Percentiles rank a stretch among this genome's conserved stretches.
Conservation (phyloP, 495 filamentous ascomycete species). For the Lophiotrema nucula region DNA sequence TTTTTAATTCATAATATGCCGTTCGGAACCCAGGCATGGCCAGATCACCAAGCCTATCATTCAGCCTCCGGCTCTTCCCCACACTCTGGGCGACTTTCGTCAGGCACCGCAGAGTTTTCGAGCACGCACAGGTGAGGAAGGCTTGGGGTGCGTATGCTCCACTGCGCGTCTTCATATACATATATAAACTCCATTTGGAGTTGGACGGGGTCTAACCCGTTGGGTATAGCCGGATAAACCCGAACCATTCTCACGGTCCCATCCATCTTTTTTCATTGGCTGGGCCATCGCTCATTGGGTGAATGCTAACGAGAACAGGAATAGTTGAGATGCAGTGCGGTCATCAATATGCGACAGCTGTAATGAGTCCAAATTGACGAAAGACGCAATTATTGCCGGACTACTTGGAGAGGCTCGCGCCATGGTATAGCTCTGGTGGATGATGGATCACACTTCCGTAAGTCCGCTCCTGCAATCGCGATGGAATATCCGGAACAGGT, state of each 20-base stretch:
- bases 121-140: background rate
- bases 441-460: too few relatives aligned
- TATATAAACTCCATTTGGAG: conserved; percentile 17
- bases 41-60: conserved; percentile 5
- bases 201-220: background rate
- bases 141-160: background rate
- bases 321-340: background rate
- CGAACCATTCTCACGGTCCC: background rate
- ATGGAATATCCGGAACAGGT: too few relatives aligned
- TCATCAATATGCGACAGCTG: conserved; percentile 9
- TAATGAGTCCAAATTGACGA: conserved; percentile 8
- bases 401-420: too few relatives aligned
- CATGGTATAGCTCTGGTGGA: too few relatives aligned
- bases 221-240: conserved; percentile 19
- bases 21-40: background rate
- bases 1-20: too few relatives aligned
- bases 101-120: background rate
- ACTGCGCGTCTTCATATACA: conserved; percentile 24
- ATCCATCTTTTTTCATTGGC: background rate
- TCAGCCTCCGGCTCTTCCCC: conserved; percentile 2
- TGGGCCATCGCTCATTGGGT: background rate
- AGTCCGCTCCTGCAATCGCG: too few relatives aligned
- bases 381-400: background rate
- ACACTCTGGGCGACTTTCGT: conserved; percentile 3
- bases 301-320: conserved; percentile 7